Evolutionary conservation across 2,329 filamentous ascomycete species (phyloP), one percentile per base, ranked within the genome.

Genomic region (Pyricularia sp.): DNA sequence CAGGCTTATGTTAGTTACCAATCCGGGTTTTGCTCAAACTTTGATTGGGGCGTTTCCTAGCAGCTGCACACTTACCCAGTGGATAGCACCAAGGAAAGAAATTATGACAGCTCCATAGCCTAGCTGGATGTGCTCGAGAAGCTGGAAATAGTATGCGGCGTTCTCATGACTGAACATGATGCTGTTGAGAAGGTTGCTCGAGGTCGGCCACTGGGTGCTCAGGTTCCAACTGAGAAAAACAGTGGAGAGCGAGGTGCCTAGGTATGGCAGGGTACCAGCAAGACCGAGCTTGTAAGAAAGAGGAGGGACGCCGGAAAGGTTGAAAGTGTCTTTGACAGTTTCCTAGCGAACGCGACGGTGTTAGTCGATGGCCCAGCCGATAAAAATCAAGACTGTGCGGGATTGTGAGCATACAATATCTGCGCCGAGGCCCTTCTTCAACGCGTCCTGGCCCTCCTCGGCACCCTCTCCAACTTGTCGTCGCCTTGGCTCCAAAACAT

Each of bases 41-140:
- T 33, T 65, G 28, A 11, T 30, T 4, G 26, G 5, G 31, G 59
- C 10, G 12, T 1, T n/a, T 50, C 20, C 3, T 12, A 3, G 7
- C 5, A n/a, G 42, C 42, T 10, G 23, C 5, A 30, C 23, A 31
- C 79, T 70, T 73, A 81, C 91, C 94, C 87, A 97, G 79, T 97
- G 94, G 75, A 97, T 89, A 42, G 94, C 94, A 64, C 94, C 94
- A 1, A 97, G 86, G 84, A 97, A 97, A 31, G 93, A 97, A 74
- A 97, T 91, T 74, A 97, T 95, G 69, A 96, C 88, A 65, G 94
- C 94, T 69, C 94, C 94, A 74, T 96, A 97, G 70, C 93, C 94
- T 68, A 97, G 86, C 79, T 97, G 94, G 68, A 97, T 81, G 14
- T 93, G 93, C 80, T 97, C 93, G 33, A 97, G 83, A 20, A 93